phyloP scores from a whole-genome alignment of 441 rosid genomes.

The Gossypium lobatum region DNA sequence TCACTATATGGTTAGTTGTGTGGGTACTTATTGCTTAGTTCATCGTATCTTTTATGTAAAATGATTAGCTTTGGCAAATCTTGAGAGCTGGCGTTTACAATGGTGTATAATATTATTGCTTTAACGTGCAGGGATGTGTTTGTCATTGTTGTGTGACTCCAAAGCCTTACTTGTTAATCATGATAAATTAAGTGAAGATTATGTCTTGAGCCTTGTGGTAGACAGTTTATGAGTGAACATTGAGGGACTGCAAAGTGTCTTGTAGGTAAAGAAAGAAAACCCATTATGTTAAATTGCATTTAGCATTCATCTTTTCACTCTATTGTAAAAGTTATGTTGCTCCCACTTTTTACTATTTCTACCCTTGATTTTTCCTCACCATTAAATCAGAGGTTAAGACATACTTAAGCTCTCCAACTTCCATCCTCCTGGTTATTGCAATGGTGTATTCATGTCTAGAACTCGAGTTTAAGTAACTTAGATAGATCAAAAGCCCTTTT shows the following conservation, averaged over 20 bases:
- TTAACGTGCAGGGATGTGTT: slow-evolving; percentile 4
- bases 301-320: not conserved
- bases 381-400: no score
- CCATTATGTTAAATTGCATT: not conserved
- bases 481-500: no score
- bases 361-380: no score
- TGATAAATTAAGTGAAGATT: not conserved
- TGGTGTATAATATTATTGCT: not conserved
- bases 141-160: not conserved
- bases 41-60: no score
- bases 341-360: no score
- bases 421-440: no score
- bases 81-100: not conserved
- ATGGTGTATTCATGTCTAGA: no score
- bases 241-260: not conserved
- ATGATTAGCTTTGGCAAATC: no score
- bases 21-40: no score
- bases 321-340: not conserved
- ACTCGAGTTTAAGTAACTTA: no score
- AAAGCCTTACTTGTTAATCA: not conserved
- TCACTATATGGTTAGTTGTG: no score
- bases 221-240: not conserved
- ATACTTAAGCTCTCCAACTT: no score
- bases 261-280: not conserved
- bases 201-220: not conserved